A percentile compares a stretch with the other conserved stretches of the same genome.
These are phyloP conservation scores for Purpureocillium lavendulum DNA, from an alignment of 2,329 filamentous ascomycete species.

Conservation along the genomic window DNA sequence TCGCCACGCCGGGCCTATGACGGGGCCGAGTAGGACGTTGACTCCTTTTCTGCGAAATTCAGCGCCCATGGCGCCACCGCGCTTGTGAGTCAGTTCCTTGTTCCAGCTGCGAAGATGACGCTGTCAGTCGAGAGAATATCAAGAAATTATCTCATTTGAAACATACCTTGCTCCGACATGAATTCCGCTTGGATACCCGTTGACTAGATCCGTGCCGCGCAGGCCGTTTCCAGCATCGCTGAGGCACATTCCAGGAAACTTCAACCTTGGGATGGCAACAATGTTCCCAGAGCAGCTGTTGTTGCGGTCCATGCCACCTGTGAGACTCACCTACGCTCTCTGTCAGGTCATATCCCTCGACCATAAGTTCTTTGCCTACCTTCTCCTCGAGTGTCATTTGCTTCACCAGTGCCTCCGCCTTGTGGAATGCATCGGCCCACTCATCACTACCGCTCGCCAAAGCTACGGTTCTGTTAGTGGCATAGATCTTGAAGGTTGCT, in stretches of 20 bases:
- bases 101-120: neutral
- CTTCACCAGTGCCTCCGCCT: too few relatives aligned
- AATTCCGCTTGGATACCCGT: conserved; percentile 27
- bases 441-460: too few relatives aligned
- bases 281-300: conserved; percentile 38
- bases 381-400: too few relatives aligned
- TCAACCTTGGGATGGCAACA: conserved; percentile 23
- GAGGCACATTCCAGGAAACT: conserved; percentile 33
- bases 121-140: too few relatives aligned
- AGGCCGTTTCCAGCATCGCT: conserved; percentile 34
- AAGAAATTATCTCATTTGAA: neutral
- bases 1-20: conserved; percentile 57
- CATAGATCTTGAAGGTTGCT: too few relatives aligned
- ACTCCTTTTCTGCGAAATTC: conserved; percentile 73
- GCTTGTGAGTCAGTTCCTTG: conserved; percentile 17
- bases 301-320: conserved; percentile 49
- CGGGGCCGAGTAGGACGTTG: conserved; percentile 70
- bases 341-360: too few relatives aligned
- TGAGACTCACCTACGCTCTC: conserved; percentile 51
- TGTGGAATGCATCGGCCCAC: too few relatives aligned
- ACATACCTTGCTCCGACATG: conserved; percentile 17
- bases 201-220: conserved; percentile 31
- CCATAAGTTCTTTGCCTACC: too few relatives aligned
- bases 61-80: conserved; percentile 65
- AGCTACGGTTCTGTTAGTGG: too few relatives aligned